Conservation (phyloP, 1,139 yeast species). For the Ashbya aceris region DNA sequence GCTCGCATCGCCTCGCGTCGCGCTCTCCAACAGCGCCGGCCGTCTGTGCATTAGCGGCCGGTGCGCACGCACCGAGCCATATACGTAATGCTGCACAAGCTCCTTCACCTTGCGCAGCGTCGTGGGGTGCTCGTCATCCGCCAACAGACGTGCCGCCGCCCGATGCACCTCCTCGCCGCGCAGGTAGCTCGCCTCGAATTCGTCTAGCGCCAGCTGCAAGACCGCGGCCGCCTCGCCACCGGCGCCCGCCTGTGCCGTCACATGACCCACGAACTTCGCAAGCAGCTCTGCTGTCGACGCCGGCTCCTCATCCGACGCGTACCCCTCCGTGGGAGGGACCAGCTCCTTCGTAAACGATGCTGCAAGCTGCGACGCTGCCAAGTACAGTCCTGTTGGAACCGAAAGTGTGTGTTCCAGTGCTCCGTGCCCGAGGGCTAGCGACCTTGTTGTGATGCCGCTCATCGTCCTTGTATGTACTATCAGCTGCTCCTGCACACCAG, state of each 20-base stretch:
- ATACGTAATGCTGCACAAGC: constrained; percentile 63
- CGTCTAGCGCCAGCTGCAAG: constrained; percentile 58
- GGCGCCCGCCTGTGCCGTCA: constrained; percentile 49
- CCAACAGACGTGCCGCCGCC: constrained; percentile 63
- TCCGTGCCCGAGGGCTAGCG: constrained; percentile 78
- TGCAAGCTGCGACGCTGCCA: constrained; percentile 77
- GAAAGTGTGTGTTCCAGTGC: constrained; percentile 78
- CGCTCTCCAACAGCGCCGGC: constrained; percentile 58
- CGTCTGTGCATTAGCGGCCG: constrained; percentile 47
- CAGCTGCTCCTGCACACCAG: no score
- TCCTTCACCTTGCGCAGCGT: constrained; percentile 61
- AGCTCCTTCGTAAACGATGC: constrained; percentile 74
- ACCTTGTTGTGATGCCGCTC: constrained; percentile 44
- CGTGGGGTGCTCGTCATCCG: constrained; percentile 47
- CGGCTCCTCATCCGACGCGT: constrained; percentile 84
- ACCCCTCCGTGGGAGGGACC: constrained; percentile 76
- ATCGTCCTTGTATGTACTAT: constrained; percentile 6
- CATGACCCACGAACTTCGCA: constrained; percentile 75
- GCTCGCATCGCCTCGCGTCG: constrained; percentile 45
- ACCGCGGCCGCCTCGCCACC: constrained; percentile 56
- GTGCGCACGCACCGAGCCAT: constrained; percentile 43
- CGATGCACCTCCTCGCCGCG: constrained; percentile 77
- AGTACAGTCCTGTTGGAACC: constrained; percentile 74
- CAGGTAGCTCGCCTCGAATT: constrained; percentile 75
- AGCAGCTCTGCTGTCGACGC: constrained; percentile 79